Conservation (phyloP, 2,329 filamentous ascomycete species). For the Penicillium sp. region DNA sequence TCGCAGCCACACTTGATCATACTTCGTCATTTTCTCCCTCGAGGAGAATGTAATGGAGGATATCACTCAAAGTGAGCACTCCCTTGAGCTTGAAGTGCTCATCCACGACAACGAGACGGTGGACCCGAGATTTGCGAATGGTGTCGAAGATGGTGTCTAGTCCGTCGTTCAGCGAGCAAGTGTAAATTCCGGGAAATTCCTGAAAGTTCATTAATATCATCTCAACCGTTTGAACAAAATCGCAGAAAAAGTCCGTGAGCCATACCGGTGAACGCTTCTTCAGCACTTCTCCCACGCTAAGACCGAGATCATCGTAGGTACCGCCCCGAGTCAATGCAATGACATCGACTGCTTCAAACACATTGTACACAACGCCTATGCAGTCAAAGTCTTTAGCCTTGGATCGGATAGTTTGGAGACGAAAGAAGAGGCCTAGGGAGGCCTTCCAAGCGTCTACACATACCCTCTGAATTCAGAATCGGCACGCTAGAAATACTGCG, state of each 20-base stretch:
- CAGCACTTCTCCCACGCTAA: constrained; percentile 85
- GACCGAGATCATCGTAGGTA: constrained; percentile 84
- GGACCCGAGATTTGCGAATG: constrained; percentile 90
- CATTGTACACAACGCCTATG: constrained; percentile 76
- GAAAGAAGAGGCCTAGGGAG: not conserved
- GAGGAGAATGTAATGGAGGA: constrained; percentile 89
- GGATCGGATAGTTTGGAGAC: not conserved
- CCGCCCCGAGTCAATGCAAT: constrained; percentile 94
- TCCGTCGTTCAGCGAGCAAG: constrained; percentile 86
- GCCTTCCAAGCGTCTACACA: constrained; percentile 8
- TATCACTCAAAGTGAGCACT: constrained; percentile 91
- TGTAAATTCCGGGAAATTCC: constrained; percentile 96
- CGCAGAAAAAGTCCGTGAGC: constrained; percentile 13
- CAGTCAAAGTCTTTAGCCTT: constrained; percentile 4
- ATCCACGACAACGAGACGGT: constrained; percentile 90
- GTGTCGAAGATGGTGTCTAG: constrained; percentile 97
- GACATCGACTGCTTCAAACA: constrained; percentile 97
- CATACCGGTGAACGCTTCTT: constrained; percentile 77
- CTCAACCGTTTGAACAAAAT: not conserved
- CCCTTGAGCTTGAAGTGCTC: constrained; percentile 84
- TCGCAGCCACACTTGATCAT: constrained; percentile 28
- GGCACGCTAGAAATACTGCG: constrained; percentile 94
- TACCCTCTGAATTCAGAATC: constrained; percentile 77
- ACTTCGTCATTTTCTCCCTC: constrained; percentile 69
- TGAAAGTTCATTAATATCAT: constrained; percentile 11